Evolutionary conservation across 441 rosid genomes (phyloP), one percentile per base, ranked within the genome.

Genomic region (Gossypium trilobum): DNA sequence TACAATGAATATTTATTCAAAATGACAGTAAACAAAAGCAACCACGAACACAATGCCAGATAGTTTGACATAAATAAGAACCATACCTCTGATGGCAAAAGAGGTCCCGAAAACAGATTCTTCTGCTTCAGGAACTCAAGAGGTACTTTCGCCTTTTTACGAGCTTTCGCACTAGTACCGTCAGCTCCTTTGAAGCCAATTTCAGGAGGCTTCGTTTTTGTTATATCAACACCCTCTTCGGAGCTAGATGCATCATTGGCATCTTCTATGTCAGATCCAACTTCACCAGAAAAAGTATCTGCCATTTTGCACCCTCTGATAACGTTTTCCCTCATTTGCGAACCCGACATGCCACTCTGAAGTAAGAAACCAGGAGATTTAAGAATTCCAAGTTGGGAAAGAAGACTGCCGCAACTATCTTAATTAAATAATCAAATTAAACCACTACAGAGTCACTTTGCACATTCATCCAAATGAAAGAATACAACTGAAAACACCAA

Each of bases 21-120:
- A 69, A 9, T 22, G 27, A 57, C 50, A 72, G 16, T 29, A 72
- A 56, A 44, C 46, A 11, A 25, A 36, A 65, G 50, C 39, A 73
- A 66, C 4, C 39, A 75, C n/a, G 16, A 27, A 33, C 5, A 11
- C 5, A 14, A 46, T 62, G 68, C 19, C 23, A 65, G 56, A 72
- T 71, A 68, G 5, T 1, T 58, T 57, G 36, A 4, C 46, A 6
- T 36, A 33, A 74, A 66, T 46, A 62, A 75, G 75, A 80, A 70
- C 72, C 80, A 72, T 78, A 92, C 98, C 89, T 91, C 91, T 51
- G 87, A 82, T 22, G 97, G 96, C 55, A 95, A 84, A 67, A 95
- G 78, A 75, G 87, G 84, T 68, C 88, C 80, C 39, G 82, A 82
- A 44, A 78, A 66, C 50, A 4, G 6, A 39, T 73, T 68, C 52